Evolutionary conservation across 257 asterid species (phyloP).

Genomic region (Eustoma russellianum): DNA sequence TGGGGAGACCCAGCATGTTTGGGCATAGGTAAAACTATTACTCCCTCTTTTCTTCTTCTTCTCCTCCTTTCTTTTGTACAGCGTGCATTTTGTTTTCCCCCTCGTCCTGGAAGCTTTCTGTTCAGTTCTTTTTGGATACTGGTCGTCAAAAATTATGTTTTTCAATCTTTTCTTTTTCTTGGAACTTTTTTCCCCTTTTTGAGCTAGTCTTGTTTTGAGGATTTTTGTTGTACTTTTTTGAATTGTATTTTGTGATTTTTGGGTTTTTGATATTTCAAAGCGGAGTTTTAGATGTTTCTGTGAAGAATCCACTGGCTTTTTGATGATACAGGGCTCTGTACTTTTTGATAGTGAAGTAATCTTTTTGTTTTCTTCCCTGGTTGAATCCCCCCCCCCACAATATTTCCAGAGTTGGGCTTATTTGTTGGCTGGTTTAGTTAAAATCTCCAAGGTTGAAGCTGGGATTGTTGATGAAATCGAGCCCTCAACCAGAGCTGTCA

Average conservation of each 20-base stretch:
- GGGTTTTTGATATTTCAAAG: neutral
- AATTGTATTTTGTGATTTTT: neutral
- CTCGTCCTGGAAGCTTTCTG: neutral
- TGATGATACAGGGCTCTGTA: neutral
- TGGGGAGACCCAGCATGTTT: conserved; percentile 5
- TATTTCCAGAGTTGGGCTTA: neutral
- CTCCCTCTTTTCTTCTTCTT: neutral
- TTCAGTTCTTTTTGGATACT: neutral
- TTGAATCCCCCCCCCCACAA: no score
- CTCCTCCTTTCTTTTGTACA: neutral
- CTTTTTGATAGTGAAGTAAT: neutral
- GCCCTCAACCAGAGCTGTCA: neutral
- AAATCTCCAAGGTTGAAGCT: conserved; percentile 5
- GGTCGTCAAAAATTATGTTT: conserved; percentile 4
- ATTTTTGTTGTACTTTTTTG: neutral
- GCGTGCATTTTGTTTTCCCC: neutral
- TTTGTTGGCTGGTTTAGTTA: conserved; percentile 5
- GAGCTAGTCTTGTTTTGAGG: neutral
- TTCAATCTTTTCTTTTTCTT: neutral
- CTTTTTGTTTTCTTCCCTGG: conserved; percentile 4
- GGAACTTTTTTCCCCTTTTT: neutral
- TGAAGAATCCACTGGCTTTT: conserved; percentile 1
- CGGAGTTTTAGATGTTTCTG: neutral
- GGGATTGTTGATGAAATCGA: conserved; percentile 2
- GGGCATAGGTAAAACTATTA: conserved; percentile 12